phyloP scores from a whole-genome alignment of 495 filamentous ascomycete species.

The Corynascus novoguineensis region DNA sequence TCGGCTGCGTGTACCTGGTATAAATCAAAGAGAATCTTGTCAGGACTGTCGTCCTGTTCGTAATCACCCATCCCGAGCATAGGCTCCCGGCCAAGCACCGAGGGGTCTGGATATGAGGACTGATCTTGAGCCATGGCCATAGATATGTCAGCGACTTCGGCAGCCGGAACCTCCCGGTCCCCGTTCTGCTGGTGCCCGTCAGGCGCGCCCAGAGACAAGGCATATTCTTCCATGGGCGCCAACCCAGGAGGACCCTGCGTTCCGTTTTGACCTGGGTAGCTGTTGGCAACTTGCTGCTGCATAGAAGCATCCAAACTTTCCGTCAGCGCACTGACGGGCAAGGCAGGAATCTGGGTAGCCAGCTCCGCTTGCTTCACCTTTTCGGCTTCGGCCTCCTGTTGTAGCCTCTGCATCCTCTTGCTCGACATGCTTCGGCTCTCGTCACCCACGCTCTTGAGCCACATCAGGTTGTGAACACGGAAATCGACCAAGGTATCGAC shows the following conservation, averaged over 20 bases:
- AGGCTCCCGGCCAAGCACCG: constrained; percentile 36
- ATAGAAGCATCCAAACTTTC: constrained; percentile 31
- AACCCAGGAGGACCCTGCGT: constrained; percentile 12
- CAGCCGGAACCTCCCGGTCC: constrained; percentile 8
- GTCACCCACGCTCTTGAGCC: constrained; percentile 56
- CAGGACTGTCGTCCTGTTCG: constrained; percentile 47
- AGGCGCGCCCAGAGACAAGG: not conserved
- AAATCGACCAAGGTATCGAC: constrained; percentile 84
- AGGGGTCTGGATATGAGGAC: constrained; percentile 46
- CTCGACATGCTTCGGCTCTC: constrained; percentile 46
- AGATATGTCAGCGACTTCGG: constrained; percentile 30
- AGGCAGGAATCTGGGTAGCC: constrained; percentile 20
- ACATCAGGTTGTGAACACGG: constrained; percentile 70
- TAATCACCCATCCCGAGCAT: constrained; percentile 54
- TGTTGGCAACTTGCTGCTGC: constrained; percentile 31
- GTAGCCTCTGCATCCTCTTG: constrained; percentile 46
- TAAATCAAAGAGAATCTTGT: constrained; percentile 46
- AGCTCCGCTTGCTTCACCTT: constrained; percentile 42
- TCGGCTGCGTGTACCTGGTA: constrained; percentile 43
- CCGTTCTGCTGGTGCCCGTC: constrained; percentile 11
- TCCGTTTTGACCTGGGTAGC: constrained; percentile 32
- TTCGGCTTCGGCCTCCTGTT: constrained; percentile 48
- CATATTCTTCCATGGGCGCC: constrained; percentile 9
- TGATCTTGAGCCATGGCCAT: constrained; percentile 27
- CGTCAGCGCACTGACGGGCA: constrained; percentile 27